Evolutionary conservation across 352 stramenopile genomes (phyloP).

Genomic region (Salisapilia sapeloensis): DNA sequence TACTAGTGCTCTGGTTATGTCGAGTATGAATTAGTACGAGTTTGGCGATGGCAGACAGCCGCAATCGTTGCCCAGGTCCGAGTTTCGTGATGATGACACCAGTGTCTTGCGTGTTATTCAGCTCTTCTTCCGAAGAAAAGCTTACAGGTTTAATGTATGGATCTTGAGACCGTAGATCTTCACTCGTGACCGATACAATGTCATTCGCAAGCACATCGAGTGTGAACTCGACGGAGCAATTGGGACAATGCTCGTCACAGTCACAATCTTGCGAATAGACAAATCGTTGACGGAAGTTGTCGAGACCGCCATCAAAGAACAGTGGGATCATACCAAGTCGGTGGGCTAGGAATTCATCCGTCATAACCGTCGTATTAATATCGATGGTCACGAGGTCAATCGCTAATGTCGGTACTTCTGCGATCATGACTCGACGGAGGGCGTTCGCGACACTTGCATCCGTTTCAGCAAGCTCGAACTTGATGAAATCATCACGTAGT

Average conservation of each 20-base stretch:
- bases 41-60: constrained; percentile 90
- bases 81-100: constrained; percentile 96
- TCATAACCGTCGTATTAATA: constrained; percentile 95
- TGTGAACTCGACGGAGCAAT: constrained; percentile 94
- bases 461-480: constrained; percentile 95
- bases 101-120: constrained; percentile 89
- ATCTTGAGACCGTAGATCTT: constrained; percentile 65
- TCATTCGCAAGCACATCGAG: constrained; percentile 83
- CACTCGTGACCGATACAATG: constrained; percentile 57
- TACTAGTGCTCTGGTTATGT: too few relatives aligned
- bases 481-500: constrained; percentile 90
- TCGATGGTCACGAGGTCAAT: constrained; percentile 98
- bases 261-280: constrained; percentile 80
- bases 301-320: constrained; percentile 66
- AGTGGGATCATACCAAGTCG: constrained; percentile 95
- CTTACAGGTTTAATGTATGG: constrained; percentile 77
- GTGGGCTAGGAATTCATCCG: constrained; percentile 98
- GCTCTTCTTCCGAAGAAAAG: constrained; percentile 77
- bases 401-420: constrained; percentile 93
- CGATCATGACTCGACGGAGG: constrained; percentile 95
- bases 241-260: constrained; percentile 91
- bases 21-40: too few relatives aligned
- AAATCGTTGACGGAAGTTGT: constrained; percentile 84
- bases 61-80: constrained; percentile 86
- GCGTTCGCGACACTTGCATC: constrained; percentile 95